Evolutionary conservation across 495 filamentous ascomycete genomes (phyloP).

Genomic region (Cercophora sp.): DNA sequence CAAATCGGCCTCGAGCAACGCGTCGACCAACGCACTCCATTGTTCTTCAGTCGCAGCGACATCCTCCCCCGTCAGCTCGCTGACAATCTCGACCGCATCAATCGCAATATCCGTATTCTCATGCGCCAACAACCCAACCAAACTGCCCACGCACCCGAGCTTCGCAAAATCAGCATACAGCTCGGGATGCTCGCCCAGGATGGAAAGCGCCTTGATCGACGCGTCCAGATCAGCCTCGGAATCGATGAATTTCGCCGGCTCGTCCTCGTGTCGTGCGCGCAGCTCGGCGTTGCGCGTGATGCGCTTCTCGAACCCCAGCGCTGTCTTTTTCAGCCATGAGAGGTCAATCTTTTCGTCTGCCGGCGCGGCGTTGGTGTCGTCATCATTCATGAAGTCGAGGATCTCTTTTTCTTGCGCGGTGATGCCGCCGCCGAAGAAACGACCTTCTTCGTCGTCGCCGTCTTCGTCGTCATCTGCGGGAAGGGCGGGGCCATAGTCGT

Average conservation of each 20-base stretch:
- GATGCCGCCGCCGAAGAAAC: slow-evolving; percentile 93
- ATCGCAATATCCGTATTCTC: slow-evolving; percentile 98
- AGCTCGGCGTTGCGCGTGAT: slow-evolving; percentile 92
- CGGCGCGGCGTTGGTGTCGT: slow-evolving; percentile 51
- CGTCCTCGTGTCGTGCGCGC: slow-evolving; percentile 78
- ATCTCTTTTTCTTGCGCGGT: slow-evolving; percentile 74
- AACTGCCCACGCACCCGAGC: slow-evolving; percentile 67
- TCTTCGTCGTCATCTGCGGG: slow-evolving; percentile 63
- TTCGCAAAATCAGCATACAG: slow-evolving; percentile 81
- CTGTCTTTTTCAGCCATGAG: slow-evolving; percentile 77
- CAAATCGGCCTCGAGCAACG: slow-evolving; percentile 78
- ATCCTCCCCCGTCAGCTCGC: slow-evolving; percentile 92
- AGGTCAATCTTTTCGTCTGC: slow-evolving; percentile 68
- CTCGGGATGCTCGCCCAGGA: slow-evolving; percentile 81
- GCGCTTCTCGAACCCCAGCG: slow-evolving; percentile 83
- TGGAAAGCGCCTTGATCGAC: slow-evolving; percentile 81
- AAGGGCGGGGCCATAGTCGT: slow-evolving; percentile 64
- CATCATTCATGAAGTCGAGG: slow-evolving; percentile 77
- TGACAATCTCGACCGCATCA: slow-evolving; percentile 82
- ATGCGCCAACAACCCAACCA: slow-evolving; percentile 81
- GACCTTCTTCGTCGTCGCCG: slow-evolving; percentile 82
- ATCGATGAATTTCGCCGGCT: slow-evolving; percentile 73
- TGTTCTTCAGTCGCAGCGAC: slow-evolving; percentile 78
- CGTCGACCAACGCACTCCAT: slow-evolving; percentile 77
- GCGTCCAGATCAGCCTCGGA: slow-evolving; percentile 87